Conservation (phyloP, 371 early-diverging fungal genomes). For the Apophysomyces sp. region DNA sequence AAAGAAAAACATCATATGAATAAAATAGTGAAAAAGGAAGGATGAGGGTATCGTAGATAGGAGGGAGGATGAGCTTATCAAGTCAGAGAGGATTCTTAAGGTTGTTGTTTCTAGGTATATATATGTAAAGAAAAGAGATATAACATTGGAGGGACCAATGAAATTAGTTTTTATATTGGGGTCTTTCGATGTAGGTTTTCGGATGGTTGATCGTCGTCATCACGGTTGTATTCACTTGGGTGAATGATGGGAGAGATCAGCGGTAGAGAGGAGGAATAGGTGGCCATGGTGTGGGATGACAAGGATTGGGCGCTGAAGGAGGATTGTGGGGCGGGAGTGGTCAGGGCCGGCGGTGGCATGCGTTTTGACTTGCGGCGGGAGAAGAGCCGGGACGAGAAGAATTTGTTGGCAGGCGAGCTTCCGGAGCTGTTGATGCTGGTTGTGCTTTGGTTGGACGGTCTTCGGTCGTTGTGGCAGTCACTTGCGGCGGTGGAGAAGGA, state of each 20-base stretch:
- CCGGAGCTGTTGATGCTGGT: slow-evolving; percentile 3
- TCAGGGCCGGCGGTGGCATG: neutral
- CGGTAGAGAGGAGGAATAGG: neutral
- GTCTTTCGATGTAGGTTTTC: neutral
- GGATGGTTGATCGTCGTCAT: slow-evolving; percentile 6
- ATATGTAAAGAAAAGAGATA: neutral
- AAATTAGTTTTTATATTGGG: too few species aligned
- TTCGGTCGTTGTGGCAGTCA: slow-evolving; percentile 1
- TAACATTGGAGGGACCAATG: neutral
- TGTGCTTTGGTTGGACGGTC: slow-evolving; percentile 2
- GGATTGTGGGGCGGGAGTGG: neutral
- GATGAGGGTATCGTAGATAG: neutral
- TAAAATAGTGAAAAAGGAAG: neutral
- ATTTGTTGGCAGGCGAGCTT: slow-evolving; percentile 2
- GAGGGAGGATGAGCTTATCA: neutral
- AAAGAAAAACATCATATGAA: neutral
- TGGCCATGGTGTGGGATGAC: neutral
- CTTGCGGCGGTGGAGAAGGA: slow-evolving; percentile 9
- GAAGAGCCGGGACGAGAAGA: slow-evolving; percentile 5
- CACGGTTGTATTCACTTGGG: slow-evolving; percentile 38
- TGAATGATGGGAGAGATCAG: slow-evolving; percentile 30
- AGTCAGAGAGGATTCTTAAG: neutral
- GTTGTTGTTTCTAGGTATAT: neutral
- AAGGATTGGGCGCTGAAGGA: neutral
- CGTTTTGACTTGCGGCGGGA: neutral